phyloP scores from a whole-genome alignment of 164 flowering plant genomes.

The Litsea cubeba region DNA sequence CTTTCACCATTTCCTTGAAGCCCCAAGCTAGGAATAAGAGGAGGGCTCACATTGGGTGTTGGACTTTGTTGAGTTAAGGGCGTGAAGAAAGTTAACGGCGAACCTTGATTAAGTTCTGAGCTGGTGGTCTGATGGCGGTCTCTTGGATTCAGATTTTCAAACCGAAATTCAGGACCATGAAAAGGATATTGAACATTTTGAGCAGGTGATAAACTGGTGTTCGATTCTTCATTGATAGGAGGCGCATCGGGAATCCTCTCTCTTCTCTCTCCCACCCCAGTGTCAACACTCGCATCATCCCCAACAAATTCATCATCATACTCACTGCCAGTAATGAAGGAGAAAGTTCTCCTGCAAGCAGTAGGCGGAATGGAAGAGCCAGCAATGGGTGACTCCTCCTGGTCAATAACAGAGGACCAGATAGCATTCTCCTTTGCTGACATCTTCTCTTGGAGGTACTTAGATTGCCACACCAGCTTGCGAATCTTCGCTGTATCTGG shows the following conservation, averaged over 20 bases:
- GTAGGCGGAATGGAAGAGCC: too few relatives aligned
- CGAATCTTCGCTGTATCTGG: conserved; percentile 64
- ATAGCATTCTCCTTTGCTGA: conserved; percentile 45
- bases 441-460: conserved; percentile 69
- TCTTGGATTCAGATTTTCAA: conserved; percentile 39
- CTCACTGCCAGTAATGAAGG: conserved; percentile 25
- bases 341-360: conserved; percentile 17
- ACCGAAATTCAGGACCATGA: conserved; percentile 33
- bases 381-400: conserved; percentile 32
- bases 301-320: conserved; percentile 38
- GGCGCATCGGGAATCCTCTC: conserved; percentile 14
- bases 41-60: conserved; percentile 4
- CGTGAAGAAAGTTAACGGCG: conserved; percentile 20
- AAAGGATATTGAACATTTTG: conserved; percentile 42
- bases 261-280: conserved; percentile 11
- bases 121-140: conserved; percentile 43
- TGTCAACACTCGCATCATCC: conserved; percentile 19
- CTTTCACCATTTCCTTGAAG: conserved; percentile 66
- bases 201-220: conserved; percentile 19
- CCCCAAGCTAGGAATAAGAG: conserved; percentile 39
- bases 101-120: conserved; percentile 24
- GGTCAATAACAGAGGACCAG: not conserved
- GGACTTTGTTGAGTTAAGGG: conserved; percentile 38
- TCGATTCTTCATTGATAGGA: conserved; percentile 32
- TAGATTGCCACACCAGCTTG: conserved; percentile 66